A percentile compares a stretch with the other conserved stretches of the same genome.
Conservation (phyloP, 352 stramenopile genomes). For the Pythium phragmiticola region DNA sequence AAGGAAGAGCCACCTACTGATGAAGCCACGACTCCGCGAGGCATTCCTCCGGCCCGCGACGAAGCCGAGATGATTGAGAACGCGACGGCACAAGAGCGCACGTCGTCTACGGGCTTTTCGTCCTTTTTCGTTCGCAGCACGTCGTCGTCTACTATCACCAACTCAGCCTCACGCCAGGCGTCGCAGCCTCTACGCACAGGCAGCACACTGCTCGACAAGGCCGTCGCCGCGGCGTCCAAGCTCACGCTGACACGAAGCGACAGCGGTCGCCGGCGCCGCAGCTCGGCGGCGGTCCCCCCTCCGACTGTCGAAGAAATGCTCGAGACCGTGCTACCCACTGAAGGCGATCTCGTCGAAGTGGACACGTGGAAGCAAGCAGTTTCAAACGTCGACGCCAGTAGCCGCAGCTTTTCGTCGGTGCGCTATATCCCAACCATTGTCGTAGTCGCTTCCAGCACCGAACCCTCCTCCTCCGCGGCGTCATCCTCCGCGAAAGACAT, state of each 20-base stretch:
- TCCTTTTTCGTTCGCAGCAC: constrained; percentile 29
- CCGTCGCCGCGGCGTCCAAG: constrained; percentile 60
- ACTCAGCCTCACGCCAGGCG: constrained; percentile 6
- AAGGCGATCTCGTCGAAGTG: constrained; percentile 30
- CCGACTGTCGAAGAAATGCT: constrained; percentile 15
- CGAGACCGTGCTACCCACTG: constrained; percentile 16
- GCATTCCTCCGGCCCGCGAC: constrained; percentile 12
- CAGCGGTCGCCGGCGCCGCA: constrained; percentile 20
- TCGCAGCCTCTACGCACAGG: constrained; percentile 45
- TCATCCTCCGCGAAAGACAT: constrained; percentile 10
- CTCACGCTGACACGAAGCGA: constrained; percentile 28
- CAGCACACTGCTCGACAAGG: constrained; percentile 72
- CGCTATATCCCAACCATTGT: constrained; percentile 31
- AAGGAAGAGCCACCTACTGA: constrained; percentile 1
- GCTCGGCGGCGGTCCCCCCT: constrained; percentile 15
- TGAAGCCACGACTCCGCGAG: constrained; percentile 13
- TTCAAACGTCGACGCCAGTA: constrained; percentile 5
- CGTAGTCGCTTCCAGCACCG: background rate
- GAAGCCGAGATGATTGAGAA: constrained; percentile 27
- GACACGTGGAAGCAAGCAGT: constrained; percentile 27
- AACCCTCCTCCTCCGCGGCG: background rate
- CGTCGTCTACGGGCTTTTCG: constrained; percentile 17
- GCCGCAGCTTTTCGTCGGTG: constrained; percentile 20
- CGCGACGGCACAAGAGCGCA: constrained; percentile 9
- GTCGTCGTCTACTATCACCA: background rate